Conservation (phyloP, 495 filamentous ascomycete genomes). For the Durotheca rogersii region DNA sequence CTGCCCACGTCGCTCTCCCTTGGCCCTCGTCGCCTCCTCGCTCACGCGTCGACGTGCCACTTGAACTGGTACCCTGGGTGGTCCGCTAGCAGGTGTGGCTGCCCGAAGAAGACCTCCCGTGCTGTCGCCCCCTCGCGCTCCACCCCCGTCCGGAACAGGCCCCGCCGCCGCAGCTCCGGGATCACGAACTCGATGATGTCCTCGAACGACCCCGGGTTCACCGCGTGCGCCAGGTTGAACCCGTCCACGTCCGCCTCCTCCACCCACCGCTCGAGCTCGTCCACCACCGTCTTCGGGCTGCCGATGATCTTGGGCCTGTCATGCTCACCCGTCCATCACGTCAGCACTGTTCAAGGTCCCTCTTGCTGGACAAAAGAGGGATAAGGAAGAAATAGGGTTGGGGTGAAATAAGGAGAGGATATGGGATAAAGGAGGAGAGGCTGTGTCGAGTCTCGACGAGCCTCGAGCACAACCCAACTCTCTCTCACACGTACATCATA, state of each 20-base stretch:
- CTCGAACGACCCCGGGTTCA: slow-evolving; percentile 37
- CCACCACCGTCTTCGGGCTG: slow-evolving; percentile 54
- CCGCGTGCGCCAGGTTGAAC: slow-evolving; percentile 36
- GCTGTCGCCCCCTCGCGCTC: slow-evolving; percentile 49
- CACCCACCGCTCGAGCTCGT: slow-evolving; percentile 58
- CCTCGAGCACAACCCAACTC: slow-evolving; percentile 1
- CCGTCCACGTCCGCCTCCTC: slow-evolving; percentile 51
- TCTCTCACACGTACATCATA: slow-evolving; percentile 28
- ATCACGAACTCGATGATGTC: slow-evolving; percentile 38
- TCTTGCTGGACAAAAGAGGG: neutral
- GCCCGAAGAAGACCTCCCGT: slow-evolving; percentile 52
- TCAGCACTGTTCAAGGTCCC: no score
- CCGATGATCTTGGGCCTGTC: slow-evolving; percentile 49
- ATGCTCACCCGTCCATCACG: neutral
- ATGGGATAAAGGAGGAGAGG: no score
- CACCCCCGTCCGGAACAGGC: slow-evolving; percentile 53
- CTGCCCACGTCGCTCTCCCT: neutral
- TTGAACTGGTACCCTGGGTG: slow-evolving; percentile 54
- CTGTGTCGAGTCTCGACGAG: no score
- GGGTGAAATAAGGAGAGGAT: neutral
- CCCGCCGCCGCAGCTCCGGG: slow-evolving; percentile 42
- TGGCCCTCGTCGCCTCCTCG: no score
- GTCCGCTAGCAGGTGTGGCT: slow-evolving; percentile 46
- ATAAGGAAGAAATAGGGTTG: neutral
- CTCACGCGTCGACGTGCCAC: no score